Percentiles rank a stretch among this genome's conserved stretches.
Conservation (phyloP, 345 rosid species). For the Trapa bicornis region DNA sequence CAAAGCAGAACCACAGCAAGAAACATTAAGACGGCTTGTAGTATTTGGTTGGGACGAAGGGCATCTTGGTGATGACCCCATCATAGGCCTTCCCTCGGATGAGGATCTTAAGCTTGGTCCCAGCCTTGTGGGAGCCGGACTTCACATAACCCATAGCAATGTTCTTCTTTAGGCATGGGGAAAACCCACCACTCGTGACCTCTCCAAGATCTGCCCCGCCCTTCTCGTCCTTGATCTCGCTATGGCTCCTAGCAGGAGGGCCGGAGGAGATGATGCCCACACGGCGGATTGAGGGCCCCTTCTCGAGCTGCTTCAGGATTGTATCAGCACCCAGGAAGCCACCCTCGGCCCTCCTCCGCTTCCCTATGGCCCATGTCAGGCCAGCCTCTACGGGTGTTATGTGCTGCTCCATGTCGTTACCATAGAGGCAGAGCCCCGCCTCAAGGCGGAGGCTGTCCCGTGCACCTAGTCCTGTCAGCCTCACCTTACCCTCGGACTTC, state of each 20-base stretch:
- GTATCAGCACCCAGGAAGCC: conserved; percentile 87
- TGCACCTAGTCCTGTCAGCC: conserved; percentile 90
- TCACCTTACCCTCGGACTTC: conserved; percentile 80
- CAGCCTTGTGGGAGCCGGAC: conserved; percentile 76
- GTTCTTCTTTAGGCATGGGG: conserved; percentile 96
- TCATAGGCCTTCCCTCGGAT: conserved; percentile 84
- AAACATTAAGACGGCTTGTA: conserved; percentile 49
- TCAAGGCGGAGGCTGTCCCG: conserved; percentile 95
- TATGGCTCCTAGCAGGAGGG: conserved; percentile 88
- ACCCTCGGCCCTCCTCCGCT: conserved; percentile 89
- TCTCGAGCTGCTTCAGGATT: conserved; percentile 77
- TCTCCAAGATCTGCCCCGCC: conserved; percentile 65
- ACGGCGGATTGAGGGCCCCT: conserved; percentile 79
- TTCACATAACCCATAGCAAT: conserved; percentile 96
- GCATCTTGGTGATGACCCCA: conserved; percentile 39
- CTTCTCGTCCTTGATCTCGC: conserved; percentile 72
- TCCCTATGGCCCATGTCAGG: conserved; percentile 94
- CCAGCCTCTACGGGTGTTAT: conserved; percentile 87
- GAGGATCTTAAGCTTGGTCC: conserved; percentile 65
- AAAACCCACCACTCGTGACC: conserved; percentile 92
- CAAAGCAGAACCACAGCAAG: not conserved
- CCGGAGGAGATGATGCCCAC: conserved; percentile 77
- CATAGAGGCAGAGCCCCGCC: conserved; percentile 84
- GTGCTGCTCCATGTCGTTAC: conserved; percentile 96
- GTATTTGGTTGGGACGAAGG: conserved; percentile 19